A percentile compares a stretch with the other conserved stretches of the same genome.
phyloP scores from a whole-genome alignment of 1,284 basidiomycete species.

The Cystobasidium sp. region DNA sequence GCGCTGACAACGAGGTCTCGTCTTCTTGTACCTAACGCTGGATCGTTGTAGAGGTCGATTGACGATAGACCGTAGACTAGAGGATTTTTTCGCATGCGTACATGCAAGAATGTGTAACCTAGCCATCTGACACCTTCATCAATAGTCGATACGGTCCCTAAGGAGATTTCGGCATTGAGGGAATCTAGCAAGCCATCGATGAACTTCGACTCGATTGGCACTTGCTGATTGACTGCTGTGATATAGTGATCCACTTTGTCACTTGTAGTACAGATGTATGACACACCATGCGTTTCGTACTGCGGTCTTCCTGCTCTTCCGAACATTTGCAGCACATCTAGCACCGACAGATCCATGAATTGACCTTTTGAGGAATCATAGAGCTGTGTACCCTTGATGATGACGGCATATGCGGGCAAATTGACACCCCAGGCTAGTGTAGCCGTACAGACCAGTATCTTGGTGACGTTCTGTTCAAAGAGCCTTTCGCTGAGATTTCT shows the following conservation, averaged over 20 bases:
- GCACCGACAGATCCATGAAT: slow-evolving; percentile 89
- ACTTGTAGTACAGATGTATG: slow-evolving; percentile 91
- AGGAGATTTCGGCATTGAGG: slow-evolving; percentile 91
- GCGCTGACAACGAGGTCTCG: slow-evolving; percentile 73
- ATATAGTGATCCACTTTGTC: slow-evolving; percentile 91
- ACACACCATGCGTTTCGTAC: slow-evolving; percentile 91
- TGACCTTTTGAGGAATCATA: slow-evolving; percentile 87
- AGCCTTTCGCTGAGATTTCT: slow-evolving; percentile 94
- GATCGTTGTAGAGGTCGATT: slow-evolving; percentile 75
- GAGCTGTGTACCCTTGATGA: slow-evolving; percentile 98
- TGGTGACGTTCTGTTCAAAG: slow-evolving; percentile 89
- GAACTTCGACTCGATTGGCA: slow-evolving; percentile 97
- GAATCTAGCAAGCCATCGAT: slow-evolving; percentile 84
- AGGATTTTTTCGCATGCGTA: slow-evolving; percentile 93
- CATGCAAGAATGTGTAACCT: slow-evolving; percentile 95
- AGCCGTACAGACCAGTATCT: slow-evolving; percentile 96
- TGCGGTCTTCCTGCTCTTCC: slow-evolving; percentile 71
- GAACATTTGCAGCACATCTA: slow-evolving; percentile 80
- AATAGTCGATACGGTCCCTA: slow-evolving; percentile 89
- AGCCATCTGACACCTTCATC: slow-evolving; percentile 93
- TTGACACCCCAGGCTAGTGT: slow-evolving; percentile 99
- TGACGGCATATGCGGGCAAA: slow-evolving; percentile 90
- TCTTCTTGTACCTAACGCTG: slow-evolving; percentile 75
- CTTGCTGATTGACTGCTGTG: slow-evolving; percentile 60
- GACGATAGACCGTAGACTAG: slow-evolving; percentile 85